Base-by-base conservation (phyloP, 2,329 filamentous ascomycete species). In the Incumbomyces lentus region DNA sequence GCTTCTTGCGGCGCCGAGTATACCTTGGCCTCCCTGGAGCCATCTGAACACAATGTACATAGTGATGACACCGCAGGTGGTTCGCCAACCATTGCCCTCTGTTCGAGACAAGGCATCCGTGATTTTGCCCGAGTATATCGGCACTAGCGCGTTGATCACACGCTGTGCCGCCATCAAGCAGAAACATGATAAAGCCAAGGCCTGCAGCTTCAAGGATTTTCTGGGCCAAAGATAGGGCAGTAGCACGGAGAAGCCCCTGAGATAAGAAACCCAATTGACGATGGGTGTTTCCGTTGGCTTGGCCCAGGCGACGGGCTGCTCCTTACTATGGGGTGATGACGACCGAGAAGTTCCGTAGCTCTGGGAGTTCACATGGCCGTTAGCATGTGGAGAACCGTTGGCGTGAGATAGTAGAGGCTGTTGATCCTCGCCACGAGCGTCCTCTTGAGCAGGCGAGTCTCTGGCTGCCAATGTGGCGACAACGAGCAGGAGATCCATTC, bases 221-320 rank as follows among this genome's bases (percentile, higher is more conserved):
- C 81, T 84, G 1, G 92, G 92, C 92, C 92, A 98, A 49, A 96
- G 78, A 61, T 96, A 98, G 0, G 89, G 90, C 62, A 96, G 93
- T 67, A 98, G 95, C 43, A 95, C 73, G 11, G 83, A 85, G 64
- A 96, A 98, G 38, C 90, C 88, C 53, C 83, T 81, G 50, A 95
- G 71, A 63, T 98, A 98, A 61, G 96, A 89, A 80, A 85, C 94
- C 92, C 92, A 98, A 44, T 82, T 92, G 55, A 85, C 87, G 56
- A 85, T 84, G 2, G 87, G 89, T 7, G 87, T 77, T 53, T 86
- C 90, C 32, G 84, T 83, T 1, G 89, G 89, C 56, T 90, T 83
- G 63, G 93, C 93, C 72, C 94, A 96, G 17, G 71, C 62, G 52
- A 69, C 64, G 46, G 69, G 62, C 34, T 62, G 56, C 44, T 58